Conservation (phyloP, 1,284 basidiomycete species). For the Moesziomyces parantarcticus region DNA sequence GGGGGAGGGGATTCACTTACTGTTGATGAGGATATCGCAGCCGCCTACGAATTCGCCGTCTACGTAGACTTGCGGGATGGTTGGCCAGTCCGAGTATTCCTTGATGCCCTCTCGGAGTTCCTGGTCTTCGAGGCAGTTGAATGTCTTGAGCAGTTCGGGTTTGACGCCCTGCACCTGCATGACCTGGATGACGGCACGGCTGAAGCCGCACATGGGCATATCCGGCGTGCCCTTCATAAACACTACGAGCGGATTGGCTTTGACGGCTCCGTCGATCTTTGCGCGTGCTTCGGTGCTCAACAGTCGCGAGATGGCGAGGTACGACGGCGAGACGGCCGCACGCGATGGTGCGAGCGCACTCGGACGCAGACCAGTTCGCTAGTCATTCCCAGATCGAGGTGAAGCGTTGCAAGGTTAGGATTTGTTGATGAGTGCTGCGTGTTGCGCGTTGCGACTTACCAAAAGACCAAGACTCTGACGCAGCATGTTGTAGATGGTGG, state of each 20-base stretch:
- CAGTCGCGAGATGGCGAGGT: conserved; percentile 41
- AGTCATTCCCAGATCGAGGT: neutral
- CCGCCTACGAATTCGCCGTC: conserved; percentile 96
- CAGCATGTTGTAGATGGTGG: neutral
- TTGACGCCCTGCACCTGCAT: conserved; percentile 88
- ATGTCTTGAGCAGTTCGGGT: conserved; percentile 71
- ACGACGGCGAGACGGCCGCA: neutral
- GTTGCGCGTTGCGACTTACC: neutral
- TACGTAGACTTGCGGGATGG: conserved; percentile 94
- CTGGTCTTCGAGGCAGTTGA: conserved; percentile 87
- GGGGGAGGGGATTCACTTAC: conserved; percentile 73
- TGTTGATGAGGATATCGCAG: conserved; percentile 91
- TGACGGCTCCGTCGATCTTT: conserved; percentile 72
- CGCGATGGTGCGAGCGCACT: neutral
- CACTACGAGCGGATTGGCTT: conserved; percentile 80
- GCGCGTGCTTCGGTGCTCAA: conserved; percentile 70
- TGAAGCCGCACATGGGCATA: conserved; percentile 85
- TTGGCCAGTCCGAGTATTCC: conserved; percentile 96
- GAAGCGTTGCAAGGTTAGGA: too few relatives aligned
- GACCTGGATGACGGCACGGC: conserved; percentile 89
- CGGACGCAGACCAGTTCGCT: neutral
- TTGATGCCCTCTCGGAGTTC: conserved; percentile 88
- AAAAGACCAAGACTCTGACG: neutral
- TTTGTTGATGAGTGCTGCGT: too few relatives aligned
- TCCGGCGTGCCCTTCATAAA: conserved; percentile 91